phyloP scores from a whole-genome alignment of 768 basidiomycete species.

The Agaricus subrufescens region DNA sequence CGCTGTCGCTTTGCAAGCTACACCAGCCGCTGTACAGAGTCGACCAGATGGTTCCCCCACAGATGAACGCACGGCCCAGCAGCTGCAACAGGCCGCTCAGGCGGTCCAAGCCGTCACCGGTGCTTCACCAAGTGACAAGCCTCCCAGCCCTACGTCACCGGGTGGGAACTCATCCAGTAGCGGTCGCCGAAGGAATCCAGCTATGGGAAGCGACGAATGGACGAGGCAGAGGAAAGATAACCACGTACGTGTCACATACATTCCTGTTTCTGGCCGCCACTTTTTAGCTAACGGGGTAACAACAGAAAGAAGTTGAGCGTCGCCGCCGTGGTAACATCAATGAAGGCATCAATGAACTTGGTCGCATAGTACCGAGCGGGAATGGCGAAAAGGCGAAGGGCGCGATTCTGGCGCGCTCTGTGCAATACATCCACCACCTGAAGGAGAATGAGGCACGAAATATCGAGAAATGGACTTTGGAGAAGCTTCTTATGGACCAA shows the following conservation, averaged over 20 bases:
- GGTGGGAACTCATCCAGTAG: constrained; percentile 26
- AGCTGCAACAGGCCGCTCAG: constrained; percentile 9
- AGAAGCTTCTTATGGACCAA: constrained; percentile 90
- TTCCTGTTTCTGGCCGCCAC: not conserved
- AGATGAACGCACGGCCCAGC: constrained; percentile 6
- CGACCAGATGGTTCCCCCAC: constrained; percentile 10
- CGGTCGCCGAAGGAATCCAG: constrained; percentile 51
- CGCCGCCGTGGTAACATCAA: constrained; percentile 94
- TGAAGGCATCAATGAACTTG: constrained; percentile 91
- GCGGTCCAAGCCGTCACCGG: constrained; percentile 1
- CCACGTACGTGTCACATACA: constrained; percentile 45
- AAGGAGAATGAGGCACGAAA: constrained; percentile 89
- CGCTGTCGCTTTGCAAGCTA: constrained; percentile 45
- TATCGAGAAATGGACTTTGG: constrained; percentile 91
- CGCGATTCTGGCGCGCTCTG: constrained; percentile 81
- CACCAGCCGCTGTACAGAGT: constrained; percentile 23
- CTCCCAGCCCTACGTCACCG: constrained; percentile 17
- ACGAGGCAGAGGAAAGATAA: constrained; percentile 77
- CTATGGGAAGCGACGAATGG: constrained; percentile 78
- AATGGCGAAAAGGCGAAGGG: constrained; percentile 89
- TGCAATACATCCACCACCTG: constrained; percentile 87
- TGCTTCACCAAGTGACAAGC: constrained; percentile 1
- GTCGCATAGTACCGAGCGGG: constrained; percentile 82
- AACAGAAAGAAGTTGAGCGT: constrained; percentile 96
- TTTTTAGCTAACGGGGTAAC: not conserved